Evolutionary conservation across 1,284 basidiomycete genomes (phyloP), one percentile per base, ranked within the genome.

Genomic region (Fistulina hepatica): DNA sequence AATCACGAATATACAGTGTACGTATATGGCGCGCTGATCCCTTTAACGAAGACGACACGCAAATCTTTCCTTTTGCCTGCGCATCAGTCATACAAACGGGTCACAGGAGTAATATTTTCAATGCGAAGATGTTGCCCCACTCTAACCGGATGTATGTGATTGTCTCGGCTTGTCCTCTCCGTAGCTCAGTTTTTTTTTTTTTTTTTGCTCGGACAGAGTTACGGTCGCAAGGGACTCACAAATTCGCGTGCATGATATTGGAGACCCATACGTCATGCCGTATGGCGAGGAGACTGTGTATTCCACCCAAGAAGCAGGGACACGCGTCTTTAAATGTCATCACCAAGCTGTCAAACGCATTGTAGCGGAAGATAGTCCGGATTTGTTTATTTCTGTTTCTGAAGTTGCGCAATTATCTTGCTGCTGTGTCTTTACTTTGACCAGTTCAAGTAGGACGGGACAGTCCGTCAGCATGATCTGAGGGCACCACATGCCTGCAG

Each of bases 81-180:
- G 71, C 64, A 42, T 64, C 64, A 26, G 72, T 73, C 43, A 78
- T 91, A 42, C 53, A 69, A 10, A 91, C 86, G 1, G 88, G 85
- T 2, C 92, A 97, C 59, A 68, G 64, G 20, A 76, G 71, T 12
- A 95, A 95, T 54, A 91, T 97, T 42, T 97, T 97, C 64, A 81
- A 78, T 41, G 77, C 77, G 2, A 78, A 86, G 38, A 84, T 86
- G 69, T 65, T 94, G 2, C 89, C 90, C 0, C 64, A 76, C 49
- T 80, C 80, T 13, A 66, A 72, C 25, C 64, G 74, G 44, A 76
- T 80, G 77, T 80, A 49, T 58, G 68, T 58, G 17, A 35, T 34
- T 15, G 4, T n/a, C n/a, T n/a, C n/a, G n/a, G n/a, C n/a, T n/a
- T n/a, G n/a, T n/a, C n/a, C n/a, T n/a, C n/a, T n/a, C n/a, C n/a